Percentiles rank a stretch among this genome's conserved stretches.
Conservation (phyloP, 805 yeast species). For the Monosporozyma unispora region DNA sequence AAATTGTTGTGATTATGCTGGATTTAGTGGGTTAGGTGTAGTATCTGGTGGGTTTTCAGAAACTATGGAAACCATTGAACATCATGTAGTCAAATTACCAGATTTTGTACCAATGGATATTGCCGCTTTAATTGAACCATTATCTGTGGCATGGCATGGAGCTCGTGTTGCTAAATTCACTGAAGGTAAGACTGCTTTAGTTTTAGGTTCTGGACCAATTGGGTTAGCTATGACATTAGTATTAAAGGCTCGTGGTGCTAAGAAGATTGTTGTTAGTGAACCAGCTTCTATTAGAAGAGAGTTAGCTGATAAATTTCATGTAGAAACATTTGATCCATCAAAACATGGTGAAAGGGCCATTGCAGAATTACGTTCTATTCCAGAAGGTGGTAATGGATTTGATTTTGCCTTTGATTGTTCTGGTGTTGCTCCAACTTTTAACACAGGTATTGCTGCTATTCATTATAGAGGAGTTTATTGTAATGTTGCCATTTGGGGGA, state of each 20-base stretch:
- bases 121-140: constrained; percentile 50
- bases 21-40: constrained; percentile 49
- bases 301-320: constrained; percentile 40
- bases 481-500: constrained; percentile 60
- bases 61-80: constrained; percentile 35
- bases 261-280: constrained; percentile 43
- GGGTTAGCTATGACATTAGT: constrained; percentile 52
- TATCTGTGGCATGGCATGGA: constrained; percentile 53
- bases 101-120: constrained; percentile 39
- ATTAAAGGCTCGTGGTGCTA: constrained; percentile 41
- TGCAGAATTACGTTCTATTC: constrained; percentile 33
- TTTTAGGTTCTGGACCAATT: constrained; percentile 56
- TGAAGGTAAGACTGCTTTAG: constrained; percentile 39
- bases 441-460: constrained; percentile 41
- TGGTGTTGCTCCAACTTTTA: constrained; percentile 43
- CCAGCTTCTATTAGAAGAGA: constrained; percentile 42
- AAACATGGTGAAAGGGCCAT: constrained; percentile 29
- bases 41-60: constrained; percentile 50
- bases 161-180: constrained; percentile 38
- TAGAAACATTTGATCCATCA: constrained; percentile 42
- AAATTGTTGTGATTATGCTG: constrained; percentile 43
- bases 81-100: constrained; percentile 36
- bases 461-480: constrained; percentile 49
- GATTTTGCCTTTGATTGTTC: constrained; percentile 47
- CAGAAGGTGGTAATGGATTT: constrained; percentile 39